Evolutionary conservation across 192 early-diverging fungal species (phyloP).

Genomic region (Coemansia sp.): DNA sequence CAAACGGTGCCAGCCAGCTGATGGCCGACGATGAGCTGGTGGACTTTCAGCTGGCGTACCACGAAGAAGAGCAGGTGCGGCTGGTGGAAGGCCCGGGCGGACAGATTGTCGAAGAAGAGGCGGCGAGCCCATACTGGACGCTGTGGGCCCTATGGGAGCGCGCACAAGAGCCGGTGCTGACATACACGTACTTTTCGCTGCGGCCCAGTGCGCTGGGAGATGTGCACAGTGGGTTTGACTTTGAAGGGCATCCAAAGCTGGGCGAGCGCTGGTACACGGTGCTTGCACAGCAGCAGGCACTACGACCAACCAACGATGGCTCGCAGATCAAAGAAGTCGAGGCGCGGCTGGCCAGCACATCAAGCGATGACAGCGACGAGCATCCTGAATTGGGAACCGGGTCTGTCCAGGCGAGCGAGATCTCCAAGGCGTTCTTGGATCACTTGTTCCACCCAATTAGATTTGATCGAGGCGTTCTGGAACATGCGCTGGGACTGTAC

Average conservation of each 20-base stretch:
- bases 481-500: constrained; percentile 39
- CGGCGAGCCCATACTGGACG: constrained; percentile 30
- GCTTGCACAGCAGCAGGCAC: constrained; percentile 24
- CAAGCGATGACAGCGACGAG: neutral
- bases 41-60: constrained; percentile 36
- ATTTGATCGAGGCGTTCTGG: constrained; percentile 43
- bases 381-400: neutral
- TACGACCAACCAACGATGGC: constrained; percentile 30
- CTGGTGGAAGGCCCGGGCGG: constrained; percentile 28
- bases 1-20: constrained; percentile 48
- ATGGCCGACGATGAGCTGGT: constrained; percentile 53
- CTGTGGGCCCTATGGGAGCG: constrained; percentile 56
- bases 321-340: constrained; percentile 44
- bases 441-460: constrained; percentile 46
- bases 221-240: constrained; percentile 12
- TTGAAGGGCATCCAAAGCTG: constrained; percentile 35
- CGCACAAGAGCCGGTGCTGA: constrained; percentile 33
- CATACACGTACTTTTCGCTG: constrained; percentile 46
- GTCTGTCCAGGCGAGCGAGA: constrained; percentile 30
- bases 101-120: constrained; percentile 21
- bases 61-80: constrained; percentile 24
- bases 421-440: constrained; percentile 40
- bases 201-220: constrained; percentile 10
- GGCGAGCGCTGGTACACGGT: constrained; percentile 51
- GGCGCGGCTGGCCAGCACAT: constrained; percentile 17